Evolutionary conservation across 2,329 filamentous ascomycete species (phyloP).

Genomic region (Penicillium capsulatum): DNA sequence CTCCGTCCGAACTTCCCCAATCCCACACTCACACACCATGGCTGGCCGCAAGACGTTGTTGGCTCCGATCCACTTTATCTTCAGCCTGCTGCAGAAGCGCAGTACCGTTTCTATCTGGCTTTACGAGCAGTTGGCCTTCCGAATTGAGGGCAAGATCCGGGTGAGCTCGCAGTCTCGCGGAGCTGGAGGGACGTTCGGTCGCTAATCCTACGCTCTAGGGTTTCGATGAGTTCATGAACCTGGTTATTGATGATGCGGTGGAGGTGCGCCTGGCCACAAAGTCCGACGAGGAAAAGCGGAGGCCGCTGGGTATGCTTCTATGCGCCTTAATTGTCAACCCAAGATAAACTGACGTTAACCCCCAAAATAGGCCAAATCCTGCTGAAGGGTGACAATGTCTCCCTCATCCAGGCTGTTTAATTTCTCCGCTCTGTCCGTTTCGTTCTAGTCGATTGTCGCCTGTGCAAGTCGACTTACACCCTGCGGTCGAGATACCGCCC

Average conservation of each 20-base stretch:
- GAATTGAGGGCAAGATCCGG: conserved; percentile 94
- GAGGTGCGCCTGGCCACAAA: conserved; percentile 85
- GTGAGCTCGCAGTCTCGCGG: conserved; percentile 49
- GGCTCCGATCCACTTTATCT: conserved; percentile 82
- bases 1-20: conserved; percentile 5
- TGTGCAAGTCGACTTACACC: conserved; percentile 17
- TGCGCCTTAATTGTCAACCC: neutral
- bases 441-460: conserved; percentile 3
- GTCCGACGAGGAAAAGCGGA: conserved; percentile 71
- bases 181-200: neutral
- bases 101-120: conserved; percentile 91
- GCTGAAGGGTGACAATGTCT: conserved; percentile 84
- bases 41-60: conserved; percentile 64
- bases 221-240: conserved; percentile 99
- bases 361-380: conserved; percentile 66
- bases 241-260: conserved; percentile 91
- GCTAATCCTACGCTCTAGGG: conserved; percentile 54
- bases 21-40: conserved; percentile 37
- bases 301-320: conserved; percentile 64
- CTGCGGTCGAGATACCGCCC: conserved; percentile 52
- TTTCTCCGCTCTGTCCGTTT: conserved; percentile 11
- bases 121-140: conserved; percentile 88
- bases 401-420: conserved; percentile 63
- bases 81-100: conserved; percentile 82
- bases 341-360: neutral